These are phyloP conservation scores for Fusarium sp. DNA, from an alignment of 2,329 filamentous ascomycete species.

Conservation along the genomic window DNA sequence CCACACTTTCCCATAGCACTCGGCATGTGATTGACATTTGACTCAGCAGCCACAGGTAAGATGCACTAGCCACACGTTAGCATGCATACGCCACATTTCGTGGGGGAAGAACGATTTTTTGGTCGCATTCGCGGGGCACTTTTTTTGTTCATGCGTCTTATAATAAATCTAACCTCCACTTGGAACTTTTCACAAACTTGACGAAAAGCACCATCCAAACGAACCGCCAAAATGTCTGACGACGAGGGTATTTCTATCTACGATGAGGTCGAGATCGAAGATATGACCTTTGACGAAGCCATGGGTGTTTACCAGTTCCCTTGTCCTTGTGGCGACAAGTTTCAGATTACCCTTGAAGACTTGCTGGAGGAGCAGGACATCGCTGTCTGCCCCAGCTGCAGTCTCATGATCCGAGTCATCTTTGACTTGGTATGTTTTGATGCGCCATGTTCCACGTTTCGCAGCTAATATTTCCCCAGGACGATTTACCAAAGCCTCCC, in stretches of 20 bases:
- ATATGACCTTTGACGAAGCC: slow-evolving; percentile 89
- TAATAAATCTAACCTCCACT: slow-evolving; percentile 1
- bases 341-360: slow-evolving; percentile 89
- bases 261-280: slow-evolving; percentile 98
- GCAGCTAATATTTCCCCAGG: slow-evolving; percentile 48
- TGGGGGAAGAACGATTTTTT: slow-evolving; percentile 32
- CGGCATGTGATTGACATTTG: slow-evolving; percentile 49
- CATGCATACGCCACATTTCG: slow-evolving; percentile 33
- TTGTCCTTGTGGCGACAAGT: slow-evolving; percentile 96
- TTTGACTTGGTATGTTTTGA: slow-evolving; percentile 79
- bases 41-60: slow-evolving; percentile 21
- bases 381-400: slow-evolving; percentile 97
- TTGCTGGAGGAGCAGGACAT: slow-evolving; percentile 91
- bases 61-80: slow-evolving; percentile 17
- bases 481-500: slow-evolving; percentile 59
- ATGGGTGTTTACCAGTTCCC: slow-evolving; percentile 95
- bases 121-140: slow-evolving; percentile 46
- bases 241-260: slow-evolving; percentile 80
- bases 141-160: slow-evolving; percentile 29
- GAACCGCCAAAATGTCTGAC: slow-evolving; percentile 66
- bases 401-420: slow-evolving; percentile 94
- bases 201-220: not conserved
- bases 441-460: not conserved
- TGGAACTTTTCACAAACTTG: slow-evolving; percentile 1
- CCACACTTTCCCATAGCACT: slow-evolving; percentile 40